Base-by-base conservation (phyloP, 202 grass and related monocot species). In the Panicum virgatum region DNA sequence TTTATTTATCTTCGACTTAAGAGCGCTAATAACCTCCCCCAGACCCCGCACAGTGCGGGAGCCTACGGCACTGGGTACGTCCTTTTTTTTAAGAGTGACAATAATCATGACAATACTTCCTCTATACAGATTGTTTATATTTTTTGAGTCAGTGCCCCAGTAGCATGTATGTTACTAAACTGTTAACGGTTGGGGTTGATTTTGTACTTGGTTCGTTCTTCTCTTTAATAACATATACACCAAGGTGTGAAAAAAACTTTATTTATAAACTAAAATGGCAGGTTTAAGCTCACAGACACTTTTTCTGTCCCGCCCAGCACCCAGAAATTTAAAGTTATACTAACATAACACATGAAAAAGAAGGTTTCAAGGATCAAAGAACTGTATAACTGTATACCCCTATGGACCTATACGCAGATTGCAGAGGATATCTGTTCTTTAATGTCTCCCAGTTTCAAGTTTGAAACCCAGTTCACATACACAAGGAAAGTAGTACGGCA, bases 221-320 rank as follows among this genome's bases (percentile, higher is more conserved):
- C 57, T 14, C 26, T 60, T 27, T 15, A 60, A 60, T 29, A 34
- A 34, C 3, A 34, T 34, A 34, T 34, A 34, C 30, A 1, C 30
- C 30, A 2, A 30, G 2, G 1, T 30, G 3, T 30, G 3, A 30
- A 30, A 30, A 56, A 56, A 57, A 68, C 62, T 77, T 69, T 26
- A 23, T n/a, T 32, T 78, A 69, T 51, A 68, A 53, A 57, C 65
- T 39, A 71, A 63, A 7, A 84, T 29, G 29, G 42, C 44, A 78
- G 14, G 34, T 69, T 71, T 23, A 70, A 78, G 18, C 53, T 58
- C 25, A 45, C 3, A 3, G 7, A 51, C 50, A 34, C 8, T 62
- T 81, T 20, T 44, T 46, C 19, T 34, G 13, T 59, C 78, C 12
- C 19, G 13, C 16, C 16, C 40, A 59, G 19, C 9, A 53, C 12